Evolutionary conservation across 2,329 filamentous ascomycete genomes (phyloP).

Genomic region (Nectriaceae sp.): DNA sequence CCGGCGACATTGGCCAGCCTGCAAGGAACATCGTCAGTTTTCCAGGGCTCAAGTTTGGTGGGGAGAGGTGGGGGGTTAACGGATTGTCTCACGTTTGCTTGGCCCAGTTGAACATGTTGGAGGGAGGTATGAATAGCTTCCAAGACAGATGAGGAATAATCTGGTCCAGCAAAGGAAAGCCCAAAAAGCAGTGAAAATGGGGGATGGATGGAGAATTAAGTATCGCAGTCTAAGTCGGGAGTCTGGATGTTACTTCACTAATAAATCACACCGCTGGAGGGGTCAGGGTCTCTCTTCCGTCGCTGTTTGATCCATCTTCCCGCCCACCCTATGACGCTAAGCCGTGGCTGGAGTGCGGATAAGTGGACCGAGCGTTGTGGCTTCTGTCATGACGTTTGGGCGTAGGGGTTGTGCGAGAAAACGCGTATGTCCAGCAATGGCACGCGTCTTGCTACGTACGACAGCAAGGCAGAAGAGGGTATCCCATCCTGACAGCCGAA

Average conservation of each 20-base stretch:
- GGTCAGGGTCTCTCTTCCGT: slow-evolving; percentile 2
- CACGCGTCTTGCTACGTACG: too few species aligned
- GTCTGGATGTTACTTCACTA: slow-evolving; percentile 3
- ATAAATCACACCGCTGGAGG: slow-evolving; percentile 16
- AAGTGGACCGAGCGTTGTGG: too few species aligned
- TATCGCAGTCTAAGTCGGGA: not conserved
- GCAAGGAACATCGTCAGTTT: slow-evolving; percentile 17
- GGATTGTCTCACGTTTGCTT: slow-evolving; percentile 74
- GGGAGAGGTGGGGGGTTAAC: slow-evolving; percentile 1
- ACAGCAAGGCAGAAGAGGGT: too few species aligned
- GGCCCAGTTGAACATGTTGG: slow-evolving; percentile 88
- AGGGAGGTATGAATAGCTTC: not conserved
- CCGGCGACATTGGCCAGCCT: slow-evolving; percentile 81
- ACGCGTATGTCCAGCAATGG: too few species aligned
- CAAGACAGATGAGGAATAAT: not conserved
- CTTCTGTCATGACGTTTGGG: too few species aligned
- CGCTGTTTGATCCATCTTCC: not conserved
- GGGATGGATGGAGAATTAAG: not conserved
- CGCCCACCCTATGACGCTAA: slow-evolving; percentile 1
- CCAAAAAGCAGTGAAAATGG: not conserved
- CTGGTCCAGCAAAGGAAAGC: not conserved
- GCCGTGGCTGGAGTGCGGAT: not conserved
- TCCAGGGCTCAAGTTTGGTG: slow-evolving; percentile 12
- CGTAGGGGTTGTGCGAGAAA: too few species aligned
- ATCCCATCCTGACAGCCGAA: too few species aligned